Percentiles rank a stretch among this genome's conserved stretches.
Conservation (phyloP, 2,329 filamentous ascomycete genomes). For the Clarireedia hainanense region DNA sequence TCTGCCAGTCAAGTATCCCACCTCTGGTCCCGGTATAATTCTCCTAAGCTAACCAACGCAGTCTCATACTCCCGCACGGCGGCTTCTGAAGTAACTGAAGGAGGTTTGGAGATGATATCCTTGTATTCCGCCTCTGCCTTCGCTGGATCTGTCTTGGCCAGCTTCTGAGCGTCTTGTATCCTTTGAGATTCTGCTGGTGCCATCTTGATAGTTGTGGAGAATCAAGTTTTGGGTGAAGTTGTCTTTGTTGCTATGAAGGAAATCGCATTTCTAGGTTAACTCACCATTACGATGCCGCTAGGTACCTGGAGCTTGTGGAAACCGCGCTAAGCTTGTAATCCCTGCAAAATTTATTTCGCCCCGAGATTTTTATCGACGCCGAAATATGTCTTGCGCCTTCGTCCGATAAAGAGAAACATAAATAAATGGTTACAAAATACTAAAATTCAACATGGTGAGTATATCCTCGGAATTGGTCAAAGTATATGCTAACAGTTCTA, state of each 20-base stretch:
- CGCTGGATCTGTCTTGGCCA: conserved; percentile 69
- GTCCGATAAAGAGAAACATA: background rate
- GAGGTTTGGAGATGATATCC: conserved; percentile 78
- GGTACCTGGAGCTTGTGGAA: conserved; percentile 17
- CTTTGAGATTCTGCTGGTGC: conserved; percentile 52
- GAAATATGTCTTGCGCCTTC: background rate
- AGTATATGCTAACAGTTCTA: background rate
- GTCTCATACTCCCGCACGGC: conserved; percentile 87
- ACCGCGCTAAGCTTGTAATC: conserved; percentile 15
- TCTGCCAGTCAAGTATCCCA: conserved; percentile 33
- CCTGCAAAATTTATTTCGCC: conserved; percentile 18
- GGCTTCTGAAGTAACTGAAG: conserved; percentile 73
- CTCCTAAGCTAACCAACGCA: conserved; percentile 79
- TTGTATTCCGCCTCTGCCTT: conserved; percentile 86
- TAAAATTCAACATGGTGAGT: conserved; percentile 26
- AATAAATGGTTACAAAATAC: conserved; percentile 14
- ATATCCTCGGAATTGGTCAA: background rate
- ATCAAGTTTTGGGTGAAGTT: conserved; percentile 8
- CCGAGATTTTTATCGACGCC: conserved; percentile 1
- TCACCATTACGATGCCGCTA: conserved; percentile 9
- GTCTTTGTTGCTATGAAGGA: conserved; percentile 14
- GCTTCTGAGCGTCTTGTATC: conserved; percentile 83
- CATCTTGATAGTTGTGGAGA: conserved; percentile 34
- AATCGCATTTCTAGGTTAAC: conserved; percentile 14
- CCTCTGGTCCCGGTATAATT: conserved; percentile 87